These are phyloP conservation scores for Curvularia sp. DNA, from an alignment of 2,329 filamentous ascomycete genomes.

Conservation along the genomic window DNA sequence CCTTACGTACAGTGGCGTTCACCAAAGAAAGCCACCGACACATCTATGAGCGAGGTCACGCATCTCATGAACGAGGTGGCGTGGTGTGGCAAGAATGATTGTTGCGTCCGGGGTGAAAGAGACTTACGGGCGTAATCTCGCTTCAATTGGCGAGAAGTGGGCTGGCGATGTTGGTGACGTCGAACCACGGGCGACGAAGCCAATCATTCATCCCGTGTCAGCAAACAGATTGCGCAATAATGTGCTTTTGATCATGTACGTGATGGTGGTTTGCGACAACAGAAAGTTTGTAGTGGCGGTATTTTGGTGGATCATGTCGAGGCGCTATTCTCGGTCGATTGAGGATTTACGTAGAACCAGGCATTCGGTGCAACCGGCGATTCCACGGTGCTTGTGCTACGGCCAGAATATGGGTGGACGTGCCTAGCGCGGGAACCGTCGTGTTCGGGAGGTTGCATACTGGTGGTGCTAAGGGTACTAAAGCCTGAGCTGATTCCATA, in stretches of 20 bases:
- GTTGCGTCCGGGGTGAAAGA: not conserved
- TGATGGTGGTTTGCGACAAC: not conserved
- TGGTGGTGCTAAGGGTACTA: not conserved
- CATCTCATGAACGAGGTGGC: not conserved
- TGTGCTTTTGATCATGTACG: not conserved
- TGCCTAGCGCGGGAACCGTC: constrained; percentile 13
- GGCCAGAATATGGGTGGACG: constrained; percentile 9
- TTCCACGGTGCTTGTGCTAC: constrained; percentile 8
- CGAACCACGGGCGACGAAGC: not conserved
- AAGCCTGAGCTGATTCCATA: not conserved
- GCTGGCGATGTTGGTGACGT: not conserved
- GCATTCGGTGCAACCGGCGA: constrained; percentile 11
- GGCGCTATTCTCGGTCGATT: constrained; percentile 7
- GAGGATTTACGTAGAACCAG: constrained; percentile 1
- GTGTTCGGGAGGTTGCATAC: constrained; percentile 2
- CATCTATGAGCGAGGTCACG: not conserved
- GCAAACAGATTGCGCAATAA: not conserved
- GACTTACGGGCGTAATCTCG: not conserved
- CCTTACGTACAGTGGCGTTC: not conserved
- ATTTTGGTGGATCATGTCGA: not conserved
- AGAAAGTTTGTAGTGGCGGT: not conserved
- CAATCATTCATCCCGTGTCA: constrained; percentile 1
- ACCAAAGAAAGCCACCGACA: not conserved
- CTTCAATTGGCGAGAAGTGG: not conserved
- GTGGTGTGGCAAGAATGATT: not conserved